Conservation (phyloP, 1,139 yeast genomes). For the Arxiozyma heterogenica region DNA sequence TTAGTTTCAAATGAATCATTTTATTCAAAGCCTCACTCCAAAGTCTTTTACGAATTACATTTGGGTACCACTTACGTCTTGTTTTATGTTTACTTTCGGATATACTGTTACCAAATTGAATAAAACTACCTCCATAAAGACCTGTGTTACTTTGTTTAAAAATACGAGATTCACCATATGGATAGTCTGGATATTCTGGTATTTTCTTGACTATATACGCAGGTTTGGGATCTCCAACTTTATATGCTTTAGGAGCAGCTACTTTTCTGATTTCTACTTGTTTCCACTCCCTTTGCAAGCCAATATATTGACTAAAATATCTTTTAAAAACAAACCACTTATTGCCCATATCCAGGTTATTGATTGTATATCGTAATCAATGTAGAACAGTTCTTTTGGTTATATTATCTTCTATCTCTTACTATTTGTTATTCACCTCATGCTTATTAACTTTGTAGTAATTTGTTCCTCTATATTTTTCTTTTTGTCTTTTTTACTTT, state of each 20-base stretch:
- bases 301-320: background rate
- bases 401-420: background rate
- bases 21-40: conserved; percentile 77
- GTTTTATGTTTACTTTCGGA: conserved; percentile 72
- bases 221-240: conserved; percentile 41
- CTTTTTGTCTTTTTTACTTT: too few species aligned
- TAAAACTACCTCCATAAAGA: conserved; percentile 79
- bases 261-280: conserved; percentile 35
- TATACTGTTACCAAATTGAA: conserved; percentile 67
- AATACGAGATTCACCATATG: conserved; percentile 66
- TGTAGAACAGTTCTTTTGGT: background rate
- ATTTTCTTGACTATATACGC: conserved; percentile 41
- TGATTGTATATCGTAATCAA: background rate
- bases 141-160: conserved; percentile 85
- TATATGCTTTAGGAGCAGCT: conserved; percentile 24
- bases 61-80: conserved; percentile 73
- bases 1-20: conserved; percentile 48
- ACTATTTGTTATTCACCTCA: background rate
- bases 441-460: too few species aligned
- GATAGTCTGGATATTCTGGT: conserved; percentile 62
- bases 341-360: background rate
- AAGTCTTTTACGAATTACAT: conserved; percentile 60
- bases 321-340: background rate
- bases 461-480: too few species aligned
- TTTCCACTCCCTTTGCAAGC: conserved; percentile 30